Evolutionary conservation across 129 eudicot genomes (phyloP), one percentile per base, ranked within the genome.

Genomic region (Smallanthus sonchifolius): DNA sequence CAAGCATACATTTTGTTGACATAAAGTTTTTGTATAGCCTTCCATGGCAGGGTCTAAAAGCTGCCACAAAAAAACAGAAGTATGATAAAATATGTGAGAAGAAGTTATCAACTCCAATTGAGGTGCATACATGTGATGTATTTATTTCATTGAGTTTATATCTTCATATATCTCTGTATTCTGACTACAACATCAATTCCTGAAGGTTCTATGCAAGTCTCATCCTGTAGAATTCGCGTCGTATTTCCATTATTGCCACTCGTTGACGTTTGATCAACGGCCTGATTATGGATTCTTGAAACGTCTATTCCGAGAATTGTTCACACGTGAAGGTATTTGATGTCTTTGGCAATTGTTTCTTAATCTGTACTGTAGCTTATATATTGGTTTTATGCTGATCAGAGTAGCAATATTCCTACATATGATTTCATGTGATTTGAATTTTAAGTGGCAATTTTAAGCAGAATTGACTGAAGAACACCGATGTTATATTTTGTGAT

Each of bases 11-110:
- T n/a, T 76, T 74, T 49, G 39, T 65, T 68, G 49, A 83, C 76
- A 45, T 45, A 39, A 70, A 38, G 64, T 79, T 70, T 69, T 67
- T 77, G 61, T 69, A 5, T 76, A 92, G 98, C 77, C 96, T 92
- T 61, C 98, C 98, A 20, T 92, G 98, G 98, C 98, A 92, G 87
- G 98, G 98, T 75, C 73, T 92, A 55, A 92, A 92, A 87, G 98
- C 96, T 72, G 96, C 96, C 43, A 92, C 98, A 51, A 92, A 90
- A 84, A 92, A 92, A 76, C 96, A 92, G 57, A 92, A 90, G 87
- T 89, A 92, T 84, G 98, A 92, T 81, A 90, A 92, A 82, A 92
- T 92, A 84, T 92, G 98, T 72, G 96, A 92, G 84, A 92, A 89
- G 81, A 92, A 92, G 72, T 81, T 90, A 75, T 87, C 98, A 74